Base-by-base conservation (phyloP, 2,329 filamentous ascomycete genomes). In the Talaromyces sp. region DNA sequence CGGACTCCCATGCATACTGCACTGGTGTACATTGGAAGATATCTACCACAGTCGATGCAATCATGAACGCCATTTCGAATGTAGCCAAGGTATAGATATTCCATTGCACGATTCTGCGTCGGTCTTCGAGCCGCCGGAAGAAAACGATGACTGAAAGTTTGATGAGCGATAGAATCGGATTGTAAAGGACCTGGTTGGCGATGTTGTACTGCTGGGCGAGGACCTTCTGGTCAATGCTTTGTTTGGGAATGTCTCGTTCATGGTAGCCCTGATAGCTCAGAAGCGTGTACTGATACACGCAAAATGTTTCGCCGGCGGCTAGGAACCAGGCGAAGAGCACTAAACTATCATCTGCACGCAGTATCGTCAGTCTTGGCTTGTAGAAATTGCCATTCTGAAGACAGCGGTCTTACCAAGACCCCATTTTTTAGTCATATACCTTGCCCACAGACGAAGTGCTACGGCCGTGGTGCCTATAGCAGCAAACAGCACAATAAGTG, bases 1-100 rank as follows among this genome's bases (percentile, higher is more conserved):
- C 43, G 3, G 31, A 14, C 19, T 59, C 57, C 27, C 53, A 73
- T 27, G 70, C 60, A 19, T 66, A 67, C 14, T 60, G 57, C 10
- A 72, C 61, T 4, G 70, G 70, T 0, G 35, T 55, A 61, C 70
- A 73, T 62, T 71, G 70, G 38, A 73, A 72, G n/a, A 70, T 65
- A 29, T 70, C 67, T 26, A 71, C 65, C 3, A 71, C 57, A 2
- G 70, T 59, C 4, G 67, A 64, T 6, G 67, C 55, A n/a, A 69
- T 9, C 26, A 69, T 68, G 4, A 69, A 63, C 1, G 57, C 53
- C 14, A 64, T 32, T 14, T 67, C 66, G 12, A 69, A 53, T 19
- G 54, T 58, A 17, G 69, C 56, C 17, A 66, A 63, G 27, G 38
- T 53, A 63, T 66, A 69, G 32, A 69, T 66, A 3, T 68, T 60